Percentiles rank a stretch among this genome's conserved stretches.
These are phyloP conservation scores for Fragilaria crotonensis DNA, from an alignment of 108 stramenopile species.

Conservation along the genomic window DNA sequence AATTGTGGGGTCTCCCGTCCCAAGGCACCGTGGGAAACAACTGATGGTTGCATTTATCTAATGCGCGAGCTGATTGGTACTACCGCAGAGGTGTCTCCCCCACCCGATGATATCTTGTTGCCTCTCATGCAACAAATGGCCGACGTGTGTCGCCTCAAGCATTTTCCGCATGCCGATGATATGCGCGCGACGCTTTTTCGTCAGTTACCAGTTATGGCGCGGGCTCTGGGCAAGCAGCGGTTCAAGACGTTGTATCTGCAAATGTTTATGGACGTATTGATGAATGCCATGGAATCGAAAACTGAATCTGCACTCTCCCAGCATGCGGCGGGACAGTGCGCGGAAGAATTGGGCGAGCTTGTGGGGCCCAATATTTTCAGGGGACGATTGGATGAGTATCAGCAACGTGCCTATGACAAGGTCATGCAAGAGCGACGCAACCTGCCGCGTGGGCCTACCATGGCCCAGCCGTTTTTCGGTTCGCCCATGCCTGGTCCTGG, in stretches of 20 bases:
- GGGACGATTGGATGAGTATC: constrained; percentile 64
- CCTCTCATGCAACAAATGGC: constrained; percentile 62
- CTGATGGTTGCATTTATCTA: constrained; percentile 92
- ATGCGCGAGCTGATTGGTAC: constrained; percentile 59
- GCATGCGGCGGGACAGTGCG: constrained; percentile 77
- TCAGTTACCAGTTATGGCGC: constrained; percentile 71
- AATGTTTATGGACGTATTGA: constrained; percentile 67
- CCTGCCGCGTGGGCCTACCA: constrained; percentile 1
- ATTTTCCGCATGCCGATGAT: constrained; percentile 81
- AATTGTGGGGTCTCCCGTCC: constrained; percentile 77
- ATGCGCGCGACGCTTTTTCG: constrained; percentile 72
- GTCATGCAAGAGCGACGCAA: constrained; percentile 53
- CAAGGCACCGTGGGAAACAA: constrained; percentile 91
- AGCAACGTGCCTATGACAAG: constrained; percentile 55
- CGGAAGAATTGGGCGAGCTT: constrained; percentile 66
- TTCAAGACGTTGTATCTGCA: constrained; percentile 76
- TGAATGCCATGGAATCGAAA: constrained; percentile 56
- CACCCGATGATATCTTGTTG: constrained; percentile 51
- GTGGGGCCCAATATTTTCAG: constrained; percentile 68
- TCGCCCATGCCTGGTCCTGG: not conserved
- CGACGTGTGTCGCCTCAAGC: constrained; percentile 73
- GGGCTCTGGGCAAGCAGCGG: constrained; percentile 67
- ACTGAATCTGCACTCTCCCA: constrained; percentile 67
- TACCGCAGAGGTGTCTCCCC: constrained; percentile 25
- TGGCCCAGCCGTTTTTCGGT: not conserved